Evolutionary conservation across 306 rosid species (phyloP).

Genomic region (Coriaria nepalensis): DNA sequence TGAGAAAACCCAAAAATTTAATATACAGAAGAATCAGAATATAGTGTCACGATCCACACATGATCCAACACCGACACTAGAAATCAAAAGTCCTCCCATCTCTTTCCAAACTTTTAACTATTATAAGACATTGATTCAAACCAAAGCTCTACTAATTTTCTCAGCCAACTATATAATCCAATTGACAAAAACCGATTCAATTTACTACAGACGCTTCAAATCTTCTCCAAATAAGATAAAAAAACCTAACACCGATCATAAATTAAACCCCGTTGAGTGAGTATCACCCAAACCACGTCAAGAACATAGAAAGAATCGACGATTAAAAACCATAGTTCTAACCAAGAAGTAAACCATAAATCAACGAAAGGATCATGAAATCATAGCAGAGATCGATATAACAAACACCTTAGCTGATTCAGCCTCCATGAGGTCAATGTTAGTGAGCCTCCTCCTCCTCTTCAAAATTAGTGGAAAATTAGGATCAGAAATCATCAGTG

Average conservation of each 20-base stretch:
- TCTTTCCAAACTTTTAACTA: too few species aligned
- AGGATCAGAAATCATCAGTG: conserved; percentile 44
- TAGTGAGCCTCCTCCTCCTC: conserved; percentile 45
- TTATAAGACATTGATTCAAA: too few species aligned
- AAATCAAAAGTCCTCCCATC: too few species aligned
- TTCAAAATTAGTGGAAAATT: conserved; percentile 26
- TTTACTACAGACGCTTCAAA: too few species aligned
- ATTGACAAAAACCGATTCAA: too few species aligned
- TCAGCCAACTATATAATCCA: too few species aligned
- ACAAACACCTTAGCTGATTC: conserved; percentile 34
- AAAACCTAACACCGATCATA: too few species aligned
- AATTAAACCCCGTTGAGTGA: too few species aligned
- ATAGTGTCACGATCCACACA: too few species aligned
- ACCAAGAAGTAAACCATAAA: background rate
- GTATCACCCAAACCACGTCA: conserved; percentile 4
- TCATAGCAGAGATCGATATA: background rate
- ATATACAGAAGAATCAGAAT: background rate
- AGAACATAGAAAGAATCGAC: conserved; percentile 3
- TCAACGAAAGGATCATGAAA: background rate
- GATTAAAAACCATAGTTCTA: background rate
- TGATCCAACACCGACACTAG: too few species aligned
- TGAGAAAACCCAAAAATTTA: background rate
- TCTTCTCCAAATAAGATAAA: too few species aligned
- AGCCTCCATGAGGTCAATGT: conserved; percentile 40
- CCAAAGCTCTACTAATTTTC: too few species aligned